Percentiles rank a stretch among this genome's conserved stretches.
Conservation (phyloP, 2,329 filamentous ascomycete species). For the Colletotrichum ledebouriae region DNA sequence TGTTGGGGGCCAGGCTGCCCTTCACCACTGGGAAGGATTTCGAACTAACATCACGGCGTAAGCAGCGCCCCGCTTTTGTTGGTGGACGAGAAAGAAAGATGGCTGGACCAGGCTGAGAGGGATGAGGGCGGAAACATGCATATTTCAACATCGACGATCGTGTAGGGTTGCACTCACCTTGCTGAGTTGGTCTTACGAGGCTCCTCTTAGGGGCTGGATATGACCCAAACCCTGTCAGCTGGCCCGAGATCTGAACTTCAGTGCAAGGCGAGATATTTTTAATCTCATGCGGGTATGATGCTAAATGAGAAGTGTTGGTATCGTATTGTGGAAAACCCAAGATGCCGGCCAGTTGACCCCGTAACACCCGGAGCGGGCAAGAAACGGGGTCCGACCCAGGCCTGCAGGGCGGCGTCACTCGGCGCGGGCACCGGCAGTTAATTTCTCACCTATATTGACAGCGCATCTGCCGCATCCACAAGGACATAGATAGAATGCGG, state of each 20-base stretch:
- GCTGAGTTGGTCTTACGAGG: conserved; percentile 9
- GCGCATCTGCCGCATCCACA: neutral
- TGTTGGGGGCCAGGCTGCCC: conserved; percentile 10
- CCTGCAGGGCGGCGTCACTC: too few species aligned
- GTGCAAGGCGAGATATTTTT: too few species aligned
- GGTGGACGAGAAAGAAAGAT: neutral
- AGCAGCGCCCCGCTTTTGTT: neutral
- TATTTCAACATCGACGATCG: neutral
- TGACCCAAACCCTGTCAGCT: conserved; percentile 8
- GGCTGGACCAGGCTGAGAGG: neutral
- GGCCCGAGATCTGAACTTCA: neutral
- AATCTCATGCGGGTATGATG: too few species aligned
- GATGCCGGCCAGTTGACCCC: too few species aligned
- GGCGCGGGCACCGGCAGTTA: too few species aligned
- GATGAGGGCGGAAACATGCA: neutral
- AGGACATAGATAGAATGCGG: too few species aligned
- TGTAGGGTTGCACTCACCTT: neutral
- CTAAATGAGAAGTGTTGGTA: too few species aligned
- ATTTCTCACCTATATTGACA: too few species aligned
- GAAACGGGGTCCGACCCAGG: too few species aligned
- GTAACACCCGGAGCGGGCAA: too few species aligned
- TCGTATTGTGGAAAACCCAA: too few species aligned
- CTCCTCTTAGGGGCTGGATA: neutral
- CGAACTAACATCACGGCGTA: neutral
- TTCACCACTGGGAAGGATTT: neutral